Evolutionary conservation across 2,329 filamentous ascomycete genomes (phyloP).

Genomic region (Pseudogymnoascus sp.): DNA sequence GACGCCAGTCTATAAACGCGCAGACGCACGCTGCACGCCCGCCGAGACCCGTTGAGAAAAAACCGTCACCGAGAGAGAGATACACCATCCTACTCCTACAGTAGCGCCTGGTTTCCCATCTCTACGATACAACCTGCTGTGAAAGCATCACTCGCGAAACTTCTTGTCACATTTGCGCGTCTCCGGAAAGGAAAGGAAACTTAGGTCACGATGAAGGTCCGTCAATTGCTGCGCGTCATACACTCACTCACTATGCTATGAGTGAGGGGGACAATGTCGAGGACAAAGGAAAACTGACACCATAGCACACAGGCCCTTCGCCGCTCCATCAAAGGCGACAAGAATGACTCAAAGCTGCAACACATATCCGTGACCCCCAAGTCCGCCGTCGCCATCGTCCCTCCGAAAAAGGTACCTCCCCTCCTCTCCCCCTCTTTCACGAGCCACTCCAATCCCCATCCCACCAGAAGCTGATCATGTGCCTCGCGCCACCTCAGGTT

Average conservation of each 20-base stretch:
- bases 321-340: constrained; percentile 63
- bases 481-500: constrained; percentile 49
- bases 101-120: not conserved
- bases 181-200: not conserved
- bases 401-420: constrained; percentile 58
- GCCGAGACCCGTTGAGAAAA: not conserved
- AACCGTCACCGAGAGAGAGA: not conserved
- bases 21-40: not conserved
- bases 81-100: not conserved
- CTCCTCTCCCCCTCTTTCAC: not conserved
- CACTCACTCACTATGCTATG: not conserved
- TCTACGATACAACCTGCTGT: not conserved
- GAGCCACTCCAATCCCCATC: not conserved
- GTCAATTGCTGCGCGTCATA: not conserved
- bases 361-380: constrained; percentile 62
- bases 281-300: not conserved
- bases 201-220: not conserved
- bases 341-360: constrained; percentile 48
- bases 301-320: constrained; percentile 44
- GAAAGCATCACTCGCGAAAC: not conserved
- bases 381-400: constrained; percentile 59
- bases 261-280: not conserved
- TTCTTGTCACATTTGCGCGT: not conserved
- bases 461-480: not conserved
- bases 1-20: not conserved